phyloP scores from a whole-genome alignment of 2,329 filamentous ascomycete species.

The Neodidymelliopsis sp. region DNA sequence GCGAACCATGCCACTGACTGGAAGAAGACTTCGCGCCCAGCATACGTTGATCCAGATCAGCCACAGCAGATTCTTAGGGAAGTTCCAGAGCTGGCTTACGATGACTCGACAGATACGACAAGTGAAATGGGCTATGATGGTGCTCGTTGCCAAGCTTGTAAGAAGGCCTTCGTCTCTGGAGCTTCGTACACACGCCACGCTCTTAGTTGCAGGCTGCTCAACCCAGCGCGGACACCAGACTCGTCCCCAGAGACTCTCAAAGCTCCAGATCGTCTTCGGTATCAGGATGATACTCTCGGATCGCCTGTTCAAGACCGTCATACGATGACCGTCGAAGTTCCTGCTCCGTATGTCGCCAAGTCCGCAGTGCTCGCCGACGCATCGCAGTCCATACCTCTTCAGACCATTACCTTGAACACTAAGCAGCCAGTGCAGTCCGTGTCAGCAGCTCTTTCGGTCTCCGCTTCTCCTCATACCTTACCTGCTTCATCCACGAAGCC shows the following conservation, averaged over 20 bases:
- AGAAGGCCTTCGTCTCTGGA: constrained; percentile 26
- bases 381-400: neutral
- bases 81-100: constrained; percentile 6
- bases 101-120: constrained; percentile 12
- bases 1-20: constrained; percentile 8
- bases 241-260: neutral
- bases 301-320: neutral
- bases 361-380: neutral
- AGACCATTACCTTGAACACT: neutral
- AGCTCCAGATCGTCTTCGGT: neutral
- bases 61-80: constrained; percentile 4
- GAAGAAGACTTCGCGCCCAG: constrained; percentile 3
- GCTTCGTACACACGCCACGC: constrained; percentile 27
- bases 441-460: neutral
- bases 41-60: constrained; percentile 22
- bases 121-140: constrained; percentile 13
- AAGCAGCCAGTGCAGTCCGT: neutral
- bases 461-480: neutral
- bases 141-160: constrained; percentile 29
- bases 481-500: neutral
- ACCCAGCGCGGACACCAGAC: neutral
- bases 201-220: constrained; percentile 27
- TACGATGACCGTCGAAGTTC: neutral
- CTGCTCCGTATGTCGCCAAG: neutral
- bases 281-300: neutral